Evolutionary conservation across 371 early-diverging fungal species (phyloP), one percentile per base, ranked within the genome.

Genomic region (Mucor racemosus): DNA sequence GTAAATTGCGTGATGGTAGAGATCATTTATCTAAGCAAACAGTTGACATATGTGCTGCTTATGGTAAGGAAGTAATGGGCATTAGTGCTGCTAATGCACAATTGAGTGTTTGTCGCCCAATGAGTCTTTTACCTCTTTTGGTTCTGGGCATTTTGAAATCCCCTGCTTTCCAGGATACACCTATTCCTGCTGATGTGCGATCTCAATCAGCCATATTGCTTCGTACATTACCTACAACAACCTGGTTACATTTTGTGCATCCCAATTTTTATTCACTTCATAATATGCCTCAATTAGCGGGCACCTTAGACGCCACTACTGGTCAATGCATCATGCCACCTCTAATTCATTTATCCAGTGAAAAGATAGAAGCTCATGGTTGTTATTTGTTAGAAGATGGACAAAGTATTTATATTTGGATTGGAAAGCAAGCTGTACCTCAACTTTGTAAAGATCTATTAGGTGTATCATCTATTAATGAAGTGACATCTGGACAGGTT

Each of bases 1-100:
- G 94, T 10, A 95, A 95, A 65, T 72, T 99, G 65, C 98, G 97
- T 68, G 97, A 96, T 79, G 97, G 98, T 14, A 87, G 98, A 41
- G 97, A 99, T 62, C 96, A 96, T 0, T 78, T 98, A 59, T 84
- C 91, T 39, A 90, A 94, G 84, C 96, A 96, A 81, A 67, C 90
- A 3, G 80, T 89, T 34, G 98, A 98, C 68, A 82, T 99, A 11
- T 70, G 97, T 15, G 88, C 88, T 34, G 92, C 91, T 1, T 97
- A 94, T 81, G 95, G 95, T 81, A 82, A 90, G 7, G 86, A 89
- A 58, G 89, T 95, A 35, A 78, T 88, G 15, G 84, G 94, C 13
- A 86, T 92, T 0, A 86, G 88, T 4, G 84, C 90, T 6, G 90
- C 87, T 7, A 85, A 89, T 1, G 91, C 90, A 31, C 95, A 95